phyloP scores from a whole-genome alignment of 768 basidiomycete species.

The Phanerochaete carnosa region DNA sequence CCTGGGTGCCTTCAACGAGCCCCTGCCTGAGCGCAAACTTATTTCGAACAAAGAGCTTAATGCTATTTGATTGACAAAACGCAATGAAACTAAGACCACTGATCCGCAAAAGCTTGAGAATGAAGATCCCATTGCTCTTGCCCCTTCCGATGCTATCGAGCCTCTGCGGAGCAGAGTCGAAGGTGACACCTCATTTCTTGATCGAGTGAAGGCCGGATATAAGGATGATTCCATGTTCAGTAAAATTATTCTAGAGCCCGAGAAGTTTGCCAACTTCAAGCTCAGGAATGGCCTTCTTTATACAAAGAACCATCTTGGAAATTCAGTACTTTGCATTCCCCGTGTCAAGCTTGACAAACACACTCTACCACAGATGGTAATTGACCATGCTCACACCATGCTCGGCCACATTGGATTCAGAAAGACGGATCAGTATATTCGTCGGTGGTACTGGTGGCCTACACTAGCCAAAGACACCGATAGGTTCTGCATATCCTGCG shows the following conservation, averaged over 20 bases:
- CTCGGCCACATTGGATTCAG: constrained; percentile 31
- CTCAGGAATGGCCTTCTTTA: background rate
- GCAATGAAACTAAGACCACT: too few species aligned
- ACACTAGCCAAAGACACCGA: too few species aligned
- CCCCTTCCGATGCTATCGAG: background rate
- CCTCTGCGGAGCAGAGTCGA: background rate
- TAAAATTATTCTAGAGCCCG: background rate
- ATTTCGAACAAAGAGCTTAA: too few species aligned
- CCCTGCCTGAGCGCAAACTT: too few species aligned
- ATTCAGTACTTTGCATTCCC: constrained; percentile 2
- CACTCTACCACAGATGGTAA: constrained; percentile 16
- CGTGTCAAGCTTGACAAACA: background rate
- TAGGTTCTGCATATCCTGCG: too few species aligned
- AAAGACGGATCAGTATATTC: constrained; percentile 27
- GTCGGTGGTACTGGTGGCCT: constrained; percentile 38
- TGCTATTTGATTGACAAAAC: too few species aligned
- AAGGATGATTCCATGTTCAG: too few species aligned
- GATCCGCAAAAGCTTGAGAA: too few species aligned
- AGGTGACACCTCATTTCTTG: too few species aligned
- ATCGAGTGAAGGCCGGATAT: too few species aligned
- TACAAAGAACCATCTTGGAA: too few species aligned
- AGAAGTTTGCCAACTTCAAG: background rate
- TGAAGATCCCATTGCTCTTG: background rate
- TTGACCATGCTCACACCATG: constrained; percentile 25
- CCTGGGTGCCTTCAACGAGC: background rate